Conservation (phyloP, 2,329 filamentous ascomycete genomes). For the Diaporthe citri region DNA sequence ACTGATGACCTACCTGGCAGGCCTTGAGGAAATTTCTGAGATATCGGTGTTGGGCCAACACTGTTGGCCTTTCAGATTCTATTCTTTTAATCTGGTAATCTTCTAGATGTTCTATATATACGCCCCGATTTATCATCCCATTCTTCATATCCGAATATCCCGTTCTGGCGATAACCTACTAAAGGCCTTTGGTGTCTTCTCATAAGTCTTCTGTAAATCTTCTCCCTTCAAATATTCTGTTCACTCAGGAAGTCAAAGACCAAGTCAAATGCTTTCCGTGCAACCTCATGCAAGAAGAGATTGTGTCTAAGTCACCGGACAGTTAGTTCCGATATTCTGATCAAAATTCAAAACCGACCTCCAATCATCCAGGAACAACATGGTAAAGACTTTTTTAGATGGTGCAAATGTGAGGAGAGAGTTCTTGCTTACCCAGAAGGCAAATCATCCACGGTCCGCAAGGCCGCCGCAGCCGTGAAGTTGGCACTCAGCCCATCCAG, state of each 20-base stretch:
- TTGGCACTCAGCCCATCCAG: conserved; percentile 40
- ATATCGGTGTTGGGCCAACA: too few species aligned
- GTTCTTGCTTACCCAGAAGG: conserved; percentile 46
- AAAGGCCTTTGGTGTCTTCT: too few species aligned
- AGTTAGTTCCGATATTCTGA: not conserved
- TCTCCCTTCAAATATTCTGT: conserved; percentile 20
- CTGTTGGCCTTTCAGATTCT: too few species aligned
- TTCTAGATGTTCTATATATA: too few species aligned
- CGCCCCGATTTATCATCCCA: not conserved
- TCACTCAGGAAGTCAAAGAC: conserved; percentile 46
- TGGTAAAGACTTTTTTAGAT: too few species aligned
- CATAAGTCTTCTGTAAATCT: not conserved
- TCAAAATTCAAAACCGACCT: rapidly evolving
- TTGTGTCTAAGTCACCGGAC: conserved; percentile 42
- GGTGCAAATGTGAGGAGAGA: not conserved
- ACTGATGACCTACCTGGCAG: too few species aligned
- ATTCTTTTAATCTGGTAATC: too few species aligned
- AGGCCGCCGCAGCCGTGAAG: conserved; percentile 42
- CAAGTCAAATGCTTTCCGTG: conserved; percentile 45
- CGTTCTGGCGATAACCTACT: not conserved
- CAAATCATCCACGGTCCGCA: conserved; percentile 48
- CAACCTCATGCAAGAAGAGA: conserved; percentile 47
- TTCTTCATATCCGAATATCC: not conserved
- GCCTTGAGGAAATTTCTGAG: too few species aligned
- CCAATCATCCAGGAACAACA: not conserved